Conservation (phyloP, 2,329 filamentous ascomycete species). For the Clathrospora elynae region DNA sequence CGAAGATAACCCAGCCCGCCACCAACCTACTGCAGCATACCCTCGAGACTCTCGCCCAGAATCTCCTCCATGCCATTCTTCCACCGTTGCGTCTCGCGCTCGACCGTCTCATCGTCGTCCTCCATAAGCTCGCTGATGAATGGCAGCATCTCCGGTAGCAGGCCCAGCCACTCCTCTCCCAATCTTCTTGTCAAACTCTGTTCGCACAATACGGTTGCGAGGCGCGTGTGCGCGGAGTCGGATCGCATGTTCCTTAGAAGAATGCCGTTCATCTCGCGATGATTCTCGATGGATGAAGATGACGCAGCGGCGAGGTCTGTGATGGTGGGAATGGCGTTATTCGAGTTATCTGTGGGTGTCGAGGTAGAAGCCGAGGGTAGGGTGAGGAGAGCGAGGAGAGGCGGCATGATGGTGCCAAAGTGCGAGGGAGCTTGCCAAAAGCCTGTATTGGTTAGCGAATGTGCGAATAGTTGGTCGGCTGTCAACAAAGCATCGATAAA, state of each 20-base stretch:
- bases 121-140: constrained; percentile 95
- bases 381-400: constrained; percentile 68
- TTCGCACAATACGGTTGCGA: constrained; percentile 83
- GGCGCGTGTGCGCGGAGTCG: constrained; percentile 70
- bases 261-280: constrained; percentile 81
- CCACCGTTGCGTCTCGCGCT: constrained; percentile 87
- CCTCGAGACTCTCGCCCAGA: constrained; percentile 86
- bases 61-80: constrained; percentile 88
- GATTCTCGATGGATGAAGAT: constrained; percentile 83
- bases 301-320: constrained; percentile 78
- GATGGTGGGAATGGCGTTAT: constrained; percentile 71
- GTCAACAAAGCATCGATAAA: too few relatives aligned
- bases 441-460: too few relatives aligned
- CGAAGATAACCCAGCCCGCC: too few relatives aligned
- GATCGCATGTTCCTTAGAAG: constrained; percentile 80
- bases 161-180: constrained; percentile 90
- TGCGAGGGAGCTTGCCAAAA: constrained; percentile 95
- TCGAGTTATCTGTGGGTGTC: constrained; percentile 42
- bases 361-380: constrained; percentile 21
- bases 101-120: constrained; percentile 92
- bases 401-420: constrained; percentile 72
- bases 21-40: constrained; percentile 87
- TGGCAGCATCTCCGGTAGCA: constrained; percentile 94
- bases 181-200: constrained; percentile 77
- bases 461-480: too few relatives aligned